phyloP scores from a whole-genome alignment of 2,329 filamentous ascomycete species.

The Penicillium sp. region DNA sequence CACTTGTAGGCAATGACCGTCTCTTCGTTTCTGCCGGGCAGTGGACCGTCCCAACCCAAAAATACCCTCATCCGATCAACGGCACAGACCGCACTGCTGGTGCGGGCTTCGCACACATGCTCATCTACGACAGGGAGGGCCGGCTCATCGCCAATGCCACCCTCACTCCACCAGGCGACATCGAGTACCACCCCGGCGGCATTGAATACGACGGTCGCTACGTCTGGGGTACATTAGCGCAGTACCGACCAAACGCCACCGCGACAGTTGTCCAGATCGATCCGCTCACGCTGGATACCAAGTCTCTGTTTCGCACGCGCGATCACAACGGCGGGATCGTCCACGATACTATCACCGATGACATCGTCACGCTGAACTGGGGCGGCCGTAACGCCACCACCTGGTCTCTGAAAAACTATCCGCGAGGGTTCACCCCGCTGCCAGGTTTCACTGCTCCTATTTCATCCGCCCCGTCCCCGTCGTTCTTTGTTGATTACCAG shows the following conservation, averaged over 20 bases:
- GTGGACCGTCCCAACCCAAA: conserved; percentile 42
- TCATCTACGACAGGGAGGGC: conserved; percentile 47
- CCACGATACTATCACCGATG: conserved; percentile 38
- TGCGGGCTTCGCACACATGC: conserved; percentile 47
- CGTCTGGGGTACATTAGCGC: conserved; percentile 49
- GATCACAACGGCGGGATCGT: conserved; percentile 52
- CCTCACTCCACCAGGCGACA: conserved; percentile 37
- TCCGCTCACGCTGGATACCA: conserved; percentile 37
- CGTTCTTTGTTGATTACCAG: conserved; percentile 51
- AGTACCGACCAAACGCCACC: conserved; percentile 51
- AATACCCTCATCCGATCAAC: conserved; percentile 58
- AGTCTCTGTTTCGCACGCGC: conserved; percentile 35
- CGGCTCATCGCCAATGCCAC: conserved; percentile 46
- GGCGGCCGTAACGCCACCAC: conserved; percentile 42
- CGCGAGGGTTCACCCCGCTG: conserved; percentile 14
- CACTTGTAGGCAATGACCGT: conserved; percentile 44
- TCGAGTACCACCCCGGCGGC: conserved; percentile 51
- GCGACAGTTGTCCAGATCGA: conserved; percentile 44
- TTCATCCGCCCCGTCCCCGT: conserved; percentile 38
- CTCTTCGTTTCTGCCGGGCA: conserved; percentile 49
- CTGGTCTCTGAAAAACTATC: conserved; percentile 37
- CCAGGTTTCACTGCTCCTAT: conserved; percentile 25
- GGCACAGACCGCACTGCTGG: conserved; percentile 55
- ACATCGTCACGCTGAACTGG: conserved; percentile 48
- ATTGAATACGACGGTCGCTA: conserved; percentile 50